Base-by-base conservation (phyloP, 345 rosid species). In the Chamaenerion angustifolium region DNA sequence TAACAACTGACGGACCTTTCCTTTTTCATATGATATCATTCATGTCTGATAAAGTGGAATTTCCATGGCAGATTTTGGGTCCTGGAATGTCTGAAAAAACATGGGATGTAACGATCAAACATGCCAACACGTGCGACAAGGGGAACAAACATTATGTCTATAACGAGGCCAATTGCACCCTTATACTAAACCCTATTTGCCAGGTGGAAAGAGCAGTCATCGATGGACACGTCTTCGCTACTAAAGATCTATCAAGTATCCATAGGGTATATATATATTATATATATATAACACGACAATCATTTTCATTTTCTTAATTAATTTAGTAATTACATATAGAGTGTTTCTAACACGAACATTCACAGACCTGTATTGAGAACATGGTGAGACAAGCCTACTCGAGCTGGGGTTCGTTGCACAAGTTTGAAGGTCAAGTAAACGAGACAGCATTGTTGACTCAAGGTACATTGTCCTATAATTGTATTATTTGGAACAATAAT, bases 31-130 rank as follows among this genome's bases (percentile, higher is more conserved):
- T n/a, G n/a, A n/a, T n/a, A n/a, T n/a, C n/a, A n/a, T n/a, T n/a
- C n/a, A n/a, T n/a, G n/a, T n/a, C n/a, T n/a, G n/a, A n/a, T n/a
- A n/a, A 31, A 31, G 37, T 1, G 37, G 1, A 31, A 31, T 31
- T 31, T 31, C 10, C 0, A 21, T 12, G 50, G 37, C 80, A 90
- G 98, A 76, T 78, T 42, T 51, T 90, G 52, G 86, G 94, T 0
- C 0, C 41, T 1, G 85, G 80, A 12, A 90, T 90, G 94, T 76
- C 94, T 0, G 94, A 86, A 46, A 86, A 67, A 64, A 70, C 69
- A 71, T 90, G 98, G 98, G 88, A 80, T 31, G 78, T 62, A 16
- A 76, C 76, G 0, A 59, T 76, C 15, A 86, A 79, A 53, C 98
- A 90, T 49, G 96, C 96, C 1, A 72, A 72, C 61, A 76, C 60